Conservation (phyloP, 2,329 filamentous ascomycete species). For the Dactylellina drechsleri region DNA sequence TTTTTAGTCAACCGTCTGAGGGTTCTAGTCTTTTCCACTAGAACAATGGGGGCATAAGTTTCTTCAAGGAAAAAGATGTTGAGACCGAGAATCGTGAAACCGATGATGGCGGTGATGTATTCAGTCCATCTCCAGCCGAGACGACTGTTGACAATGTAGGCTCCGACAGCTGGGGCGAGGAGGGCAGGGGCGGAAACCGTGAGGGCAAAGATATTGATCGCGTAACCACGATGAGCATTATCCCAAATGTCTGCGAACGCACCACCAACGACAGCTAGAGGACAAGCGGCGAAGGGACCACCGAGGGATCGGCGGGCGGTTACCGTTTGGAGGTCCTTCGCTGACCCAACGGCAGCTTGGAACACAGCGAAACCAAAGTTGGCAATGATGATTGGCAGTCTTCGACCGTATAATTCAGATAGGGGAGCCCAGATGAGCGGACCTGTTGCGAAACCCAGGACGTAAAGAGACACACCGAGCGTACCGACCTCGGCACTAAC, state of each 20-base stretch:
- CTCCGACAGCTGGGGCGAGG: slow-evolving; percentile 75
- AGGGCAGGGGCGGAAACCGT: slow-evolving; percentile 75
- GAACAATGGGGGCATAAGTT: slow-evolving; percentile 75
- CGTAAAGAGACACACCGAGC: slow-evolving; percentile 75
- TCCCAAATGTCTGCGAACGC: slow-evolving; percentile 79
- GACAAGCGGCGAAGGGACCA: slow-evolving; percentile 75
- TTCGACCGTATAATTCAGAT: slow-evolving; percentile 76
- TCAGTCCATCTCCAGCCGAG: slow-evolving; percentile 80
- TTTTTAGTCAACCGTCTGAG: slow-evolving; percentile 73
- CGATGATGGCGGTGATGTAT: slow-evolving; percentile 73
- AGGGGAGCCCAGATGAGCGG: slow-evolving; percentile 78
- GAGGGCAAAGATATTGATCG: slow-evolving; percentile 70
- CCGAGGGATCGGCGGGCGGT: slow-evolving; percentile 80
- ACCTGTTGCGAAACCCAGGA: slow-evolving; percentile 77
- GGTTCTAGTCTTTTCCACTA: slow-evolving; percentile 71
- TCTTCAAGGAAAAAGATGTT: slow-evolving; percentile 74
- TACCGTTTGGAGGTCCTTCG: slow-evolving; percentile 75
- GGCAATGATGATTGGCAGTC: slow-evolving; percentile 70
- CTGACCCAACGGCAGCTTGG: slow-evolving; percentile 72
- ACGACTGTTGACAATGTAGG: slow-evolving; percentile 71
- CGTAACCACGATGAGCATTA: slow-evolving; percentile 70
- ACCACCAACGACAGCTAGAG: slow-evolving; percentile 75
- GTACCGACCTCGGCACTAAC: slow-evolving; percentile 72
- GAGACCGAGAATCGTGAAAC: slow-evolving; percentile 69
- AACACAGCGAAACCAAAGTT: slow-evolving; percentile 78